These are phyloP conservation scores for Septoria linicola DNA, from an alignment of 2,329 filamentous ascomycete species.

Conservation along the genomic window DNA sequence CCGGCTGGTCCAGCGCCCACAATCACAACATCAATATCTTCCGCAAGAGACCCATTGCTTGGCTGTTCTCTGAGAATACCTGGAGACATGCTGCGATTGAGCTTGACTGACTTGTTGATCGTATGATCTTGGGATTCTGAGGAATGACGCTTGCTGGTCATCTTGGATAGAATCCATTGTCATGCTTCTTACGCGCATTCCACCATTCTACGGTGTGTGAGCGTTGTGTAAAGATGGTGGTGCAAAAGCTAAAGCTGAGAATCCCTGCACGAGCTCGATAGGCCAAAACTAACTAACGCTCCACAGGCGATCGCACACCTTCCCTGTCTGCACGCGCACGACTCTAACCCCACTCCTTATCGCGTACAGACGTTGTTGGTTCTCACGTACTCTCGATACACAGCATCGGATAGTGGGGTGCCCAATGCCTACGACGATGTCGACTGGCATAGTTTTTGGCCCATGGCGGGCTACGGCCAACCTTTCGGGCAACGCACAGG, in stretches of 20 bases:
- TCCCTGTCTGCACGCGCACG: neutral
- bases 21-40: slow-evolving; percentile 28
- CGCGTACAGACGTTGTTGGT: too few relatives aligned
- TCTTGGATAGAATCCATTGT: slow-evolving; percentile 6
- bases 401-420: too few relatives aligned
- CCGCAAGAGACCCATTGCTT: neutral
- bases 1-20: slow-evolving; percentile 46
- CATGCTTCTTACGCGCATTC: neutral
- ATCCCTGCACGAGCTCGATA: neutral
- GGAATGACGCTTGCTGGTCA: slow-evolving; percentile 13
- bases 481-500: too few relatives aligned
- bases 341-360: neutral
- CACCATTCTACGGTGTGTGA: slow-evolving; percentile 1
- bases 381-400: too few relatives aligned
- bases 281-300: neutral
- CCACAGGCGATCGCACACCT: neutral
- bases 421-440: too few relatives aligned
- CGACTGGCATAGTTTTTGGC: too few relatives aligned
- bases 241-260: neutral
- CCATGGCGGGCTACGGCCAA: too few relatives aligned
- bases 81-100: slow-evolving; percentile 19
- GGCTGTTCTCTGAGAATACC: slow-evolving; percentile 5
- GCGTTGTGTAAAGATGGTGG: neutral
- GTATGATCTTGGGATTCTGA: neutral
- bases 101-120: slow-evolving; percentile 7